These are phyloP conservation scores for Durusdinium trenchii DNA, from an alignment of 73 alveolate genomes.

Conservation along the genomic window DNA sequence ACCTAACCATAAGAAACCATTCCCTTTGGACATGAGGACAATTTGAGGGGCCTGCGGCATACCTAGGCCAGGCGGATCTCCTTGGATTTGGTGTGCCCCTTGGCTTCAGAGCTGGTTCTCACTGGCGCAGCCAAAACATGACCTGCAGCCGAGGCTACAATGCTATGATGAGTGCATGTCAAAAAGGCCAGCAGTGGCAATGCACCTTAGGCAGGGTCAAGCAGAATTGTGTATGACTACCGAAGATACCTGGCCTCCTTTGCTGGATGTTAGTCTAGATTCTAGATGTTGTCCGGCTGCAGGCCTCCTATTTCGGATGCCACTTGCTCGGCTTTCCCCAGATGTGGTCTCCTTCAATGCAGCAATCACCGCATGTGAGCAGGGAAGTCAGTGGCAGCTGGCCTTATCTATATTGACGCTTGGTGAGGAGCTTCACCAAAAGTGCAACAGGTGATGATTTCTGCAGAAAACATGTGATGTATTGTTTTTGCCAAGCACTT, in stretches of 20 bases:
- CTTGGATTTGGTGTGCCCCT: background rate
- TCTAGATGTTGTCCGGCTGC: too few species aligned
- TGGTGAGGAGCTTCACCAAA: background rate
- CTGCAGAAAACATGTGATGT: background rate
- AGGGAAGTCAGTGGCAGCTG: slow-evolving; percentile 61
- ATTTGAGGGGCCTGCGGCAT: background rate
- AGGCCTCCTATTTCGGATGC: slow-evolving; percentile 53
- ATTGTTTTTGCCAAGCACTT: background rate
- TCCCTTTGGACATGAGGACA: background rate
- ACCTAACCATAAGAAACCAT: too few species aligned
- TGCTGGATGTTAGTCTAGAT: too few species aligned
- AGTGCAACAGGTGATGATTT: background rate
- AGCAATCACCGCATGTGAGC: slow-evolving; percentile 51
- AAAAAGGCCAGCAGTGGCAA: slow-evolving; percentile 60
- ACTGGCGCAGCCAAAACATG: too few species aligned
- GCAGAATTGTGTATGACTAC: background rate
- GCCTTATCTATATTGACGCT: slow-evolving; percentile 4
- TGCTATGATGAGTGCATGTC: slow-evolving; percentile 69
- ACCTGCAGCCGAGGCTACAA: slow-evolving; percentile 30
- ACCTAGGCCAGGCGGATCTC: background rate
- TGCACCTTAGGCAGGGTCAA: slow-evolving; percentile 44
- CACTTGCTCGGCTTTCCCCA: background rate
- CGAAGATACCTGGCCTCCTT: too few species aligned
- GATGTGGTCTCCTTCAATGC: slow-evolving; percentile 83
- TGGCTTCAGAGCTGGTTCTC: background rate